A percentile compares a stretch with the other conserved stretches of the same genome.
Conservation (phyloP, 108 stramenopile genomes). For the Nitzschia sp. region DNA sequence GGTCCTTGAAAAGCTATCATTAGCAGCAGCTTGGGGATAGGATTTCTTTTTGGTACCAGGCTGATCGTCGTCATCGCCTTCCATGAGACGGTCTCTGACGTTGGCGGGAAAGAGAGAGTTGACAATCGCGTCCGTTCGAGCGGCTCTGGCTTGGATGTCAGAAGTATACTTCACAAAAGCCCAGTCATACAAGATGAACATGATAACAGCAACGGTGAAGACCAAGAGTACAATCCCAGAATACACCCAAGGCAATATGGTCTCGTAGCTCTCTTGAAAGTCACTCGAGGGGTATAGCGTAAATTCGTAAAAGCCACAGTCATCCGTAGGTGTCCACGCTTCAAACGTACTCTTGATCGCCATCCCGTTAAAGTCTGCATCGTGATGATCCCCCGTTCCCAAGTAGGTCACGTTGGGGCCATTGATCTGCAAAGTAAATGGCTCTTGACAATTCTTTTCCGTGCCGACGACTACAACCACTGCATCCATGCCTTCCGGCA, state of each 20-base stretch:
- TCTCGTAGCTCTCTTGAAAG: not conserved
- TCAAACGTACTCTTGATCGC: not conserved
- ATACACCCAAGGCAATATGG: conserved; percentile 1
- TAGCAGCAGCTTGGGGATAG: too few species aligned
- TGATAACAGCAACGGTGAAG: not conserved
- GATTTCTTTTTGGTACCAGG: too few species aligned
- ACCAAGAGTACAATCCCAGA: conserved; percentile 2
- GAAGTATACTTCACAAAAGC: not conserved
- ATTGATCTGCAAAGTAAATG: conserved; percentile 13
- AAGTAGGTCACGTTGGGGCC: conserved; percentile 13
- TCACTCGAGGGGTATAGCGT: conserved; percentile 15
- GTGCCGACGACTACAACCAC: conserved; percentile 12
- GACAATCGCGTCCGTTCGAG: conserved; percentile 12
- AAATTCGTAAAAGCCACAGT: not conserved
- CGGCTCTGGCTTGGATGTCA: not conserved
- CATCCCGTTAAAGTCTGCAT: conserved; percentile 3
- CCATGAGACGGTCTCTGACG: not conserved
- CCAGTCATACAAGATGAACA: conserved; percentile 8
- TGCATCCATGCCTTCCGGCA: not conserved
- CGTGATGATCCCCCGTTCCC: conserved; percentile 16
- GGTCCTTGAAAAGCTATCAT: too few species aligned
- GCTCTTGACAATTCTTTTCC: not conserved
- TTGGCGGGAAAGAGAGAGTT: conserved; percentile 12
- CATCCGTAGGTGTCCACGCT: not conserved
- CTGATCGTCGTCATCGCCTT: not conserved